Evolutionary conservation across 768 basidiomycete species (phyloP).

Genomic region (Amanita pallidorosea): DNA sequence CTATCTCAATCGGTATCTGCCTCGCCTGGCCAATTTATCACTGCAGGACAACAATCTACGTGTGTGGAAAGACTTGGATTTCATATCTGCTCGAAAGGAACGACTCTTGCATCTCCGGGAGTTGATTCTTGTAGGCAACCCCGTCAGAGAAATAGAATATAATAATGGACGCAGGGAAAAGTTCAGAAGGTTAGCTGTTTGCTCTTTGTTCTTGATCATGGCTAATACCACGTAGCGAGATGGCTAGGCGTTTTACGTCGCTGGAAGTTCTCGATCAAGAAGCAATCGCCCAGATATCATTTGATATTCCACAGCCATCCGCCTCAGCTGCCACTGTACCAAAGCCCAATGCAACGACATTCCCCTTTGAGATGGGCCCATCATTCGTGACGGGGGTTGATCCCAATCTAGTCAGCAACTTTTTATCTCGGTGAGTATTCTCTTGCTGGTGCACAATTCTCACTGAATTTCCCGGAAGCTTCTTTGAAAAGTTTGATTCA

Average conservation of each 20-base stretch:
- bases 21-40: constrained; percentile 70
- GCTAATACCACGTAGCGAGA: constrained; percentile 40
- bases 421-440: constrained; percentile 59
- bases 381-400: constrained; percentile 73
- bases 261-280: constrained; percentile 79
- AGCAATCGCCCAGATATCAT: constrained; percentile 68
- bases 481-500: constrained; percentile 76
- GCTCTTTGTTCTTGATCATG: background rate
- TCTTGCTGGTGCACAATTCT: constrained; percentile 6
- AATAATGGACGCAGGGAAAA: constrained; percentile 44
- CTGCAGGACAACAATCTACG: constrained; percentile 67
- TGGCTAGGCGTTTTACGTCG: constrained; percentile 70
- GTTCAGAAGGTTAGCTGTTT: constrained; percentile 52
- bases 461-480: constrained; percentile 32
- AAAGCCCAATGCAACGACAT: constrained; percentile 54
- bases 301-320: constrained; percentile 57
- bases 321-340: constrained; percentile 27
- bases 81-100: constrained; percentile 46
- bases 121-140: constrained; percentile 67
- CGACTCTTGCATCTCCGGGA: constrained; percentile 59
- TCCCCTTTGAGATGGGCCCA: constrained; percentile 65
- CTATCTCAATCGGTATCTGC: constrained; percentile 63
- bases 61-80: constrained; percentile 60
- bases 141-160: constrained; percentile 52
- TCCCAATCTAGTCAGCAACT: constrained; percentile 55